Evolutionary conservation across 176 grass and related monocot genomes (phyloP), one percentile per base, ranked within the genome.

Genomic region (Typha latifolia): DNA sequence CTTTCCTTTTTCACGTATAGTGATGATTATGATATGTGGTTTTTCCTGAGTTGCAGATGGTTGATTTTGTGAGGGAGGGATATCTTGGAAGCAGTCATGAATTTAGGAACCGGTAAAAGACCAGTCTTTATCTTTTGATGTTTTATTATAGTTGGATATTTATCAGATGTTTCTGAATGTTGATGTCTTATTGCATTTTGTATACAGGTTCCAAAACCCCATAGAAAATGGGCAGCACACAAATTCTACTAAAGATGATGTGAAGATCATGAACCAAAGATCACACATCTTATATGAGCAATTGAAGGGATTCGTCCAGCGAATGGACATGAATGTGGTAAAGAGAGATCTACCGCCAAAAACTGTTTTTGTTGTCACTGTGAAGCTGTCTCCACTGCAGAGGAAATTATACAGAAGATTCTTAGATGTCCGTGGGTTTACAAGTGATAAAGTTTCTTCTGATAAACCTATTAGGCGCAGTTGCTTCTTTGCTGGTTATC

Each of bases 61-160:
- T 97, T 87, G 94, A 97, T 82, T 97, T 97, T 90, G 94, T 97
- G 47, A 93, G 94, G 81, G 89, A 93, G 81, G 94, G 94, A 57
- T 93, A 84, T 84, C 94, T 97, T 70, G 94, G 94, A 65, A 97
- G 81, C 62, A 93, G 89, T 76, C 89, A 93, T 78, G 94, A 97
- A 71, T 97, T 97, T 63, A 80, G 94, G 43, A 97, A 97, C 68
- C 82, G 94, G 94, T 97, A 82, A 78, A 29, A 63, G 12, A 31
- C 12, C 76, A 63, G 14, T 74, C 66, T 70, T 67, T 22, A 3
- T 59, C 20, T 59, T 57, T 59, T 59, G 20, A 9, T 59, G 53
- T 19, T 59, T 5, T 22, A 61, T 52, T 21, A 26, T 71, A 61
- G 29, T 5, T 47, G 12, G 12, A 16, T 48, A 47, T 37, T 3